Evolutionary conservation across 2,329 filamentous ascomycete species (phyloP).

Genomic region (Chaetoscypha palmicola): DNA sequence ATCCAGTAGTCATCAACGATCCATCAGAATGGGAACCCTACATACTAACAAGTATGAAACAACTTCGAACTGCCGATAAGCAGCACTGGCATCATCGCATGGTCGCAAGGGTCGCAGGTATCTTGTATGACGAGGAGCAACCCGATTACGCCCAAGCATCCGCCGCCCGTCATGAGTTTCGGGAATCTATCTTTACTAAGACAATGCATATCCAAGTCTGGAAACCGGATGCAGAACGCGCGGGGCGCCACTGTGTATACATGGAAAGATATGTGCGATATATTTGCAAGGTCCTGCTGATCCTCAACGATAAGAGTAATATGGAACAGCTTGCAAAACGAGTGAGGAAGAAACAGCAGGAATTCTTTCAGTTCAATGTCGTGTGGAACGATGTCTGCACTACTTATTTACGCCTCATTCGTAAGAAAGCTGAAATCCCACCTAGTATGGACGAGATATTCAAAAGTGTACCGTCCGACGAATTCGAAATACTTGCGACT

Average conservation of each 20-base stretch:
- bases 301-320: conserved; percentile 53
- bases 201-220: conserved; percentile 68
- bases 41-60: conserved; percentile 39
- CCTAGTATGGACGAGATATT: conserved; percentile 62
- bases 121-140: conserved; percentile 50
- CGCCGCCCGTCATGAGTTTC: conserved; percentile 57
- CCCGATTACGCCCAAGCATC: conserved; percentile 40
- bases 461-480: conserved; percentile 55
- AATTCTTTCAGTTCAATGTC: conserved; percentile 32
- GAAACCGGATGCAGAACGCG: conserved; percentile 63
- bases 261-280: conserved; percentile 64
- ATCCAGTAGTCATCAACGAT: conserved; percentile 23
- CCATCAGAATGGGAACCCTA: conserved; percentile 52
- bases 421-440: conserved; percentile 47
- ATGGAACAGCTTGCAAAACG: conserved; percentile 58
- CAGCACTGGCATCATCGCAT: conserved; percentile 72
- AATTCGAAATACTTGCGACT: conserved; percentile 53
- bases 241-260: conserved; percentile 67
- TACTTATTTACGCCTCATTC: conserved; percentile 41
- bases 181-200: conserved; percentile 66
- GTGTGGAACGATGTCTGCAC: conserved; percentile 28
- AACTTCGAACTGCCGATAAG: conserved; percentile 48
- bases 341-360: conserved; percentile 55
- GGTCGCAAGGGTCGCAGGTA: conserved; percentile 53
- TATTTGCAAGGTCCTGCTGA: conserved; percentile 54